phyloP scores from a whole-genome alignment of 2,329 filamentous ascomycete species.

The Alternaria panax region DNA sequence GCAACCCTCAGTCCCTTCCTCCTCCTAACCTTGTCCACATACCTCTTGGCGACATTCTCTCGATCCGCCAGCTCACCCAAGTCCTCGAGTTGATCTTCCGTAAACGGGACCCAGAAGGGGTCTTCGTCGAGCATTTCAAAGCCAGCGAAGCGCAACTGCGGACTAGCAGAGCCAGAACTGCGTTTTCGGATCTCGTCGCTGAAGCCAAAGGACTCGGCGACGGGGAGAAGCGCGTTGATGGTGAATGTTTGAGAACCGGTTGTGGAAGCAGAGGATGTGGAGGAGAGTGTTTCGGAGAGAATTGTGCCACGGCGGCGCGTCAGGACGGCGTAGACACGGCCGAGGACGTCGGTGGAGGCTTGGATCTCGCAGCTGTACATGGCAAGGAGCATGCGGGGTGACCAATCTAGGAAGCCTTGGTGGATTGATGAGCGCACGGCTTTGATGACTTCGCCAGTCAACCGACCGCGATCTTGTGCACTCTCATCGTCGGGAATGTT shows the following conservation, averaged over 20 bases:
- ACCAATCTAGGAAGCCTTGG: constrained; percentile 92
- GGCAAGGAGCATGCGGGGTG: constrained; percentile 88
- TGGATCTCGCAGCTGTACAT: constrained; percentile 99
- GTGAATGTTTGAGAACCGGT: constrained; percentile 95
- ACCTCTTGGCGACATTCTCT: constrained; percentile 95
- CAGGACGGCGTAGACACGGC: constrained; percentile 96
- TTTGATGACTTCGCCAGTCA: constrained; percentile 94
- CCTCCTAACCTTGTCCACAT: constrained; percentile 87
- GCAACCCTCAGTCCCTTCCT: constrained; percentile 89
- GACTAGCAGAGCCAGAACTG: constrained; percentile 86
- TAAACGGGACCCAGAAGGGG: constrained; percentile 96
- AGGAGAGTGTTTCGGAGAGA: constrained; percentile 88
- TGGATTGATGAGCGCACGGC: constrained; percentile 84
- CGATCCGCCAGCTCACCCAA: constrained; percentile 90
- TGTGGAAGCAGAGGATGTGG: constrained; percentile 94
- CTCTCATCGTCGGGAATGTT: constrained; percentile 61
- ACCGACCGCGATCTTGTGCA: constrained; percentile 72
- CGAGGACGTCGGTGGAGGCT: constrained; percentile 92
- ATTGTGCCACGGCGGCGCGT: constrained; percentile 90
- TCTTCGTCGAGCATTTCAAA: constrained; percentile 95
- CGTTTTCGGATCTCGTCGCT: constrained; percentile 95
- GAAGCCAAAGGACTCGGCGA: constrained; percentile 96
- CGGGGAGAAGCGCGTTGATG: constrained; percentile 85
- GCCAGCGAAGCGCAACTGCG: constrained; percentile 91
- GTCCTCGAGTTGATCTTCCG: constrained; percentile 96